Evolutionary conservation across 257 asterid species (phyloP), one percentile per base, ranked within the genome.

Genomic region (Gynochthodes officinalis): DNA sequence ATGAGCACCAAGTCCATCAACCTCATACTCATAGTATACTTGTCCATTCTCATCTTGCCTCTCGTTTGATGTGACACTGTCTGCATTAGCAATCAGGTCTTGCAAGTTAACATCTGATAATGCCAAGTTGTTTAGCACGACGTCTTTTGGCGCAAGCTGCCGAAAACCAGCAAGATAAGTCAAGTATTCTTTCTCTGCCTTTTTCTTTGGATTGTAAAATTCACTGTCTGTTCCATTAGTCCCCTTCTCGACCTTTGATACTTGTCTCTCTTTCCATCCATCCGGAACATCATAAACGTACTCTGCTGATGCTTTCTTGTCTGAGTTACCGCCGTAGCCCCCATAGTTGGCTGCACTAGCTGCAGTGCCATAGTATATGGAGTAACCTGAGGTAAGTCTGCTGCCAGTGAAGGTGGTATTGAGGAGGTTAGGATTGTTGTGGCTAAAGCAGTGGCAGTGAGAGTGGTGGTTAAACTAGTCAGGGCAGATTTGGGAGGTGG

Each of bases 281-380:
- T 86, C 89, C 0, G 97, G 97, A 33, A 94, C 99, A 48, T 89
- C 99, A 79, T 91, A 94, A 19, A 73, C 79, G 91, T 94, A 94
- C 84, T 94, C 99, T 4, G 98, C 99, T 11, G 97, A 83, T 39
- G 97, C 77, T 69, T 89, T 91, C 81, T 88, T 89, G 82, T 91
- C 99, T 23, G 97, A 86, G 76, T 91, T 94, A 0, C 99, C 97
- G 8, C 99, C 99, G 77, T 75, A 88, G 2, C 97, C 97, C 2
- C 97, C 97, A 80, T 94, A 94, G 75, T 87, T 94, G 64, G 99
- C 88, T 64, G 99, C 97, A 71, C 97, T 89, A 30, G 99, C 96
- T 23, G 98, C 99, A 30, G 97, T 89, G 68, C 97, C 99, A 75
- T 91, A 94, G 98, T 91, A 91, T 6, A 91, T 54, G 33, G 72